Evolutionary conservation across 768 basidiomycete genomes (phyloP).

Genomic region (Boletus sp.): DNA sequence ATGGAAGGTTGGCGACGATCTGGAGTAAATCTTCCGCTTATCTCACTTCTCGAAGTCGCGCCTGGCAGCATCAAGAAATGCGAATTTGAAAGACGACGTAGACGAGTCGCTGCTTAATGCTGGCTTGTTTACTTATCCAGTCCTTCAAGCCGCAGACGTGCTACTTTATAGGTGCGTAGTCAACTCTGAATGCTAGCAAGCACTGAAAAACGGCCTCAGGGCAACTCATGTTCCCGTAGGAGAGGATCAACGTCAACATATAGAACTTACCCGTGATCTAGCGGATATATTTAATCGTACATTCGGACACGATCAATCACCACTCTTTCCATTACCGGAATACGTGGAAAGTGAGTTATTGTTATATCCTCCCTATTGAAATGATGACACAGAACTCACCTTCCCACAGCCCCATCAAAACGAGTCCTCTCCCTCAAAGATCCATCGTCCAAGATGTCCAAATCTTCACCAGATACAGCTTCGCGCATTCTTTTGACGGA

Average conservation of each 20-base stretch:
- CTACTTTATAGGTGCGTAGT: slow-evolving; percentile 69
- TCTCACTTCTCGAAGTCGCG: slow-evolving; percentile 50
- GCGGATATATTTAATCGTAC: slow-evolving; percentile 79
- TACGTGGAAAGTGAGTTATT: slow-evolving; percentile 65
- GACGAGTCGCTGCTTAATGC: slow-evolving; percentile 80
- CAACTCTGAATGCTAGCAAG: background rate
- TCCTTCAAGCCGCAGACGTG: slow-evolving; percentile 92
- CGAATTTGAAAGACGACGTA: slow-evolving; percentile 69
- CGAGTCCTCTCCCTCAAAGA: slow-evolving; percentile 85
- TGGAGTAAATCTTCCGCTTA: background rate
- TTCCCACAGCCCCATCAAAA: slow-evolving; percentile 62
- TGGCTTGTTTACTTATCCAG: slow-evolving; percentile 89
- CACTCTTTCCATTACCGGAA: slow-evolving; percentile 69
- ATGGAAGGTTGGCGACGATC: slow-evolving; percentile 69
- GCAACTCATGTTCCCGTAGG: slow-evolving; percentile 95
- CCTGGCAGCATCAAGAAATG: slow-evolving; percentile 69
- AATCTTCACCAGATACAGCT: slow-evolving; percentile 72
- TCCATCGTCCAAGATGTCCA: slow-evolving; percentile 91
- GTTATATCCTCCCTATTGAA: slow-evolving; percentile 24
- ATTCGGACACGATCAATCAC: slow-evolving; percentile 41
- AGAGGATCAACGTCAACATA: slow-evolving; percentile 93
- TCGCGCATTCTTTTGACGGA: slow-evolving; percentile 91
- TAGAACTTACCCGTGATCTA: slow-evolving; percentile 83
- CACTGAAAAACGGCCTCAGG: slow-evolving; percentile 35
- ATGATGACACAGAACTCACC: background rate